phyloP scores from a whole-genome alignment of 208 protist species.

The Balamuthia mandrillaris region DNA sequence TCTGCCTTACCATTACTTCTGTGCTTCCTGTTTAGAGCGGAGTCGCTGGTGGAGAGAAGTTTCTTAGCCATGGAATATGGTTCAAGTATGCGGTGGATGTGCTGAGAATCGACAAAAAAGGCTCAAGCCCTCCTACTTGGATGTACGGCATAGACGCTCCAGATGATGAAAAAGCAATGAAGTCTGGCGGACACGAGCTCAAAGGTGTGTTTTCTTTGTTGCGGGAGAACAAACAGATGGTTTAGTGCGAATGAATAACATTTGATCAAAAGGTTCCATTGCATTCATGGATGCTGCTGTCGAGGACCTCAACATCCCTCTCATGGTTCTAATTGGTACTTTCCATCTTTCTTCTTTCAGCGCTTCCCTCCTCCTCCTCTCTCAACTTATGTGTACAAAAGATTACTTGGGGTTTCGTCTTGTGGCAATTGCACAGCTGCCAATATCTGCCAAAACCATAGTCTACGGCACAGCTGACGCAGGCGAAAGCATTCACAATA shows the following conservation, averaged over 20 bases:
- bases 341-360: neutral
- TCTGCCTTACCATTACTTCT: too few species aligned
- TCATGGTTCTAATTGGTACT: neutral
- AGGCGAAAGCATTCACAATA: neutral
- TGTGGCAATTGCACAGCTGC: neutral
- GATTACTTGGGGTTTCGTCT: conserved; percentile 17
- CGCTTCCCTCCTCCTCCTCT: neutral
- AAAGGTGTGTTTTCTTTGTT: too few species aligned
- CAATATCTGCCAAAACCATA: neutral
- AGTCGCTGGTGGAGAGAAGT: conserved; percentile 27
- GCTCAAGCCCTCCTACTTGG: too few species aligned
- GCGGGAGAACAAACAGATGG: too few species aligned
- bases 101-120: too few species aligned
- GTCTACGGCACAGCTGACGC: conserved; percentile 13
- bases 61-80: conserved; percentile 42
- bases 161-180: conserved; percentile 25
- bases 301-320: neutral
- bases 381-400: neutral
- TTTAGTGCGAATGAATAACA: too few species aligned
- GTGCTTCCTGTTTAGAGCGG: too few species aligned
- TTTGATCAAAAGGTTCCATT: too few species aligned
- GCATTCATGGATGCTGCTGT: neutral
- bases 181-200: conserved; percentile 14
- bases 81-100: conserved; percentile 61
- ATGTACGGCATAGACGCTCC: conserved; percentile 3